Base-by-base conservation (phyloP, 257 asterid species). In the Forsythia viridissima region DNA sequence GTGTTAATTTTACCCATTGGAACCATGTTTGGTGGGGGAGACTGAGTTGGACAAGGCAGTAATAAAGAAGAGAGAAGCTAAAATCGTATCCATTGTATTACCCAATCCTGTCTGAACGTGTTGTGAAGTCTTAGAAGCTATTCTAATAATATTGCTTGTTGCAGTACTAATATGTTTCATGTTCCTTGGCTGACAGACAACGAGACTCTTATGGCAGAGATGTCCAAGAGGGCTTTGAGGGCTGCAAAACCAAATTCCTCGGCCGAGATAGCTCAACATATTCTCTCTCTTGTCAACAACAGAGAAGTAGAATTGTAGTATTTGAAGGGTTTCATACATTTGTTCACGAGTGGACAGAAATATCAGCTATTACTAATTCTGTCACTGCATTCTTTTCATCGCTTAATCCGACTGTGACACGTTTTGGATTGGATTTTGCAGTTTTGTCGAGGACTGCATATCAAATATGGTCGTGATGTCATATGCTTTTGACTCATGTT, bases 181-280 rank as follows among this genome's bases (percentile, higher is more conserved):
- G 51, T 8, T 51, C 36, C 59, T 76, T 79, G 73, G 1, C 34
- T 30, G 24, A 69, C 90, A 89, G 93, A 70, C 24, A 51, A 87
- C 70, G 87, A 86, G 75, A 48, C 11, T 40, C 74, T 87, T 80
- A 81, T 86, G 81, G 75, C 65, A 67, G 88, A 84, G 74, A 86
- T 87, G 91, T 86, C 91, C 3, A 79, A 79, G 77, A 85, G 85
- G 84, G 93, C 91, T 79, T 79, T 84, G 65, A 83, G 76, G 71
- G 88, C 85, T 75, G 93, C 89, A 21, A 89, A 87, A 81, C 81
- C 86, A 24, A 76, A 87, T 74, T 90, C 93, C 51, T 82, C 93
- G 24, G 52, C 79, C 72, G 87, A 84, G 75, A 89, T 89, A 40
- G 90, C 86, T 48, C 77, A 40, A 51, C 86, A 84, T 52, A 57